These are phyloP conservation scores for Pneumocystis wakefieldiae DNA, from an alignment of 1,139 yeast species.

Conservation along the genomic window DNA sequence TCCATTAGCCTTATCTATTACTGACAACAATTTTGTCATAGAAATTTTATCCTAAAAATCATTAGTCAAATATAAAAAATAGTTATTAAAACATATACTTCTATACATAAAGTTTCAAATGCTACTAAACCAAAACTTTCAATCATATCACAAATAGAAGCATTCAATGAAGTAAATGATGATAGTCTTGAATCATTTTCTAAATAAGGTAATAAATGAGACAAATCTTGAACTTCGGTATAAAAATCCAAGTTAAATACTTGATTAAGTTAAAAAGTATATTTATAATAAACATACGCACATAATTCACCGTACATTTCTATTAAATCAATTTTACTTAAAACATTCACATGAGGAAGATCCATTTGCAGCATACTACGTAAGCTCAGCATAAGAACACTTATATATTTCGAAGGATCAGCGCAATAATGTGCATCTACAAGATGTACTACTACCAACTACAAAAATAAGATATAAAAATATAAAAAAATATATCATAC, in stretches of 20 bases:
- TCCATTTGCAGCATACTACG: constrained; percentile 88
- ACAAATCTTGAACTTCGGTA: constrained; percentile 79
- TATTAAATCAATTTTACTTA: constrained; percentile 76
- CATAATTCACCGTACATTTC: constrained; percentile 46
- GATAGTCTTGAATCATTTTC: constrained; percentile 51
- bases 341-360: constrained; percentile 81
- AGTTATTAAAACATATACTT: constrained; percentile 39
- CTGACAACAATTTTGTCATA: constrained; percentile 66
- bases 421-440: constrained; percentile 77
- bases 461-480: constrained; percentile 25
- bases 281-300: constrained; percentile 24
- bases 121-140: constrained; percentile 78
- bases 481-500: not conserved
- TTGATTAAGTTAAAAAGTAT: constrained; percentile 1
- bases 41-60: constrained; percentile 29
- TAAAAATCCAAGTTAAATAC: constrained; percentile 63
- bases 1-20: constrained; percentile 83
- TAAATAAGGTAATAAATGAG: constrained; percentile 50
- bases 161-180: constrained; percentile 54
- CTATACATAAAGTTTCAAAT: constrained; percentile 79
- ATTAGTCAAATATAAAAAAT: not conserved
- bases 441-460: constrained; percentile 75
- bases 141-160: constrained; percentile 66
- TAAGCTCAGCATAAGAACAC: constrained; percentile 62
- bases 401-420: constrained; percentile 81